Evolutionary conservation across 2,329 filamentous ascomycete genomes (phyloP).

Genomic region (Penicillium sp.): DNA sequence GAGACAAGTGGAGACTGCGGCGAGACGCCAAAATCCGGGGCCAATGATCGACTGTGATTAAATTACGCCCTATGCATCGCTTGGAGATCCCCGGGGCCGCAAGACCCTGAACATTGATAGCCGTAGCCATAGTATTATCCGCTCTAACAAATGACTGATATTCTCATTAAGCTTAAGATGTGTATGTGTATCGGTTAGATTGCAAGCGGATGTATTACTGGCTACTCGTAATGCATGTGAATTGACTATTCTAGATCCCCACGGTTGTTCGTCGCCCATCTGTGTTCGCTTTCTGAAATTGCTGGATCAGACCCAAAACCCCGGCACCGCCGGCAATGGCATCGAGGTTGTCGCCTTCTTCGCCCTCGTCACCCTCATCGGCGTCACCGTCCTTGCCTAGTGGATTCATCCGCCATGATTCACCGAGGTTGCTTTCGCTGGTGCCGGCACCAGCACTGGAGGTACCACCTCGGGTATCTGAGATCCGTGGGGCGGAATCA

Average conservation of each 20-base stretch:
- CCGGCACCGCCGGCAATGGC: slow-evolving; percentile 53
- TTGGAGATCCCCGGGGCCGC: neutral
- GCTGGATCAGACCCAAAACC: slow-evolving; percentile 66
- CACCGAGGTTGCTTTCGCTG: slow-evolving; percentile 61
- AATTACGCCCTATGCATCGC: neutral
- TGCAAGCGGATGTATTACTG: neutral
- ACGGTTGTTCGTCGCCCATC: slow-evolving; percentile 41
- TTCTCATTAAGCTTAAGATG: too few species aligned
- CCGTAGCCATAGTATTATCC: too few species aligned
- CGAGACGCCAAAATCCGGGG: slow-evolving; percentile 7
- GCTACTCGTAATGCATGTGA: neutral
- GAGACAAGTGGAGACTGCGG: slow-evolving; percentile 7
- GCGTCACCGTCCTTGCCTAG: slow-evolving; percentile 37
- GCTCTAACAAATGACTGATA: too few species aligned
- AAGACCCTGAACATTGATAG: too few species aligned
- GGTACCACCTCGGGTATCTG: slow-evolving; percentile 27
- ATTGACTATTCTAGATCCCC: slow-evolving; percentile 30
- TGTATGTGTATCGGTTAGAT: too few species aligned
- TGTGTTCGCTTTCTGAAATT: slow-evolving; percentile 63
- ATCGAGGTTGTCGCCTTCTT: slow-evolving; percentile 52
- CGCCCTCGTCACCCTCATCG: slow-evolving; percentile 50
- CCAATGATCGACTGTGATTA: slow-evolving; percentile 1
- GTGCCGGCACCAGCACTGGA: slow-evolving; percentile 41
- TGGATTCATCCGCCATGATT: slow-evolving; percentile 52
- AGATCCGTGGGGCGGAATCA: slow-evolving; percentile 17